Conservation (phyloP, 2,329 filamentous ascomycete genomes). For the Pseudogymnoascus sp. region DNA sequence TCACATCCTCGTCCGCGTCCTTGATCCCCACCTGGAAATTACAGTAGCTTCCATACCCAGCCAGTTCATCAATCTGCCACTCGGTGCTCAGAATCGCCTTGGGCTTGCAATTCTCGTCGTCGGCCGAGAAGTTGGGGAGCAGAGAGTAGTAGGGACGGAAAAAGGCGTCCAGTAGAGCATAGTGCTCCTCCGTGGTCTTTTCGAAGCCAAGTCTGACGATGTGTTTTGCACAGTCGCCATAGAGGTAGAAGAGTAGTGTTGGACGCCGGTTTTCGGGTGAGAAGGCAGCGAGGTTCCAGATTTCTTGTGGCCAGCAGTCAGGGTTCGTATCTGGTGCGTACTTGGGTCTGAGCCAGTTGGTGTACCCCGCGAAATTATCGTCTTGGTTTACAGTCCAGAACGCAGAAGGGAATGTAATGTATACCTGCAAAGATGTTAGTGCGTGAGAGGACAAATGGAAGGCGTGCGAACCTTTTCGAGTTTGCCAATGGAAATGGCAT, state of each 20-base stretch:
- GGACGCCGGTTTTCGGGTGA: slow-evolving; percentile 43
- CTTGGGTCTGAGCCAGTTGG: slow-evolving; percentile 50
- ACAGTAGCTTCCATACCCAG: slow-evolving; percentile 59
- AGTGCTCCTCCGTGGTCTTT: slow-evolving; percentile 17
- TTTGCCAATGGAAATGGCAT: slow-evolving; percentile 38
- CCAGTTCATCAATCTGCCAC: slow-evolving; percentile 58
- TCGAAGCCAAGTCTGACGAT: slow-evolving; percentile 22
- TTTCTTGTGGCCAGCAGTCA: slow-evolving; percentile 51
- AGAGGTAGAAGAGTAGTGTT: slow-evolving; percentile 60
- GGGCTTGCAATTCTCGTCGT: slow-evolving; percentile 43
- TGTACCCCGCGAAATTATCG: slow-evolving; percentile 38
- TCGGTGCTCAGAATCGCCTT: slow-evolving; percentile 49
- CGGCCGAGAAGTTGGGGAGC: slow-evolving; percentile 47
- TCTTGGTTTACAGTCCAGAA: slow-evolving; percentile 43
- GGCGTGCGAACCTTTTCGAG: slow-evolving; percentile 41
- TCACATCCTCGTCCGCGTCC: slow-evolving; percentile 51
- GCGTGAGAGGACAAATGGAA: neutral
- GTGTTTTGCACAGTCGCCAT: slow-evolving; percentile 35
- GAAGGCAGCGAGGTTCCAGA: slow-evolving; percentile 53
- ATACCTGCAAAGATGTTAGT: slow-evolving; percentile 20
- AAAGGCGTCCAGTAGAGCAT: slow-evolving; percentile 34
- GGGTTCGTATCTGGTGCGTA: slow-evolving; percentile 46
- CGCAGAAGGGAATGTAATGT: slow-evolving; percentile 49
- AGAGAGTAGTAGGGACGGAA: slow-evolving; percentile 58
- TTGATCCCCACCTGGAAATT: slow-evolving; percentile 59